These are phyloP conservation scores for Drosera spatulata DNA, from an alignment of 179 eudicot species.

Conservation along the genomic window DNA sequence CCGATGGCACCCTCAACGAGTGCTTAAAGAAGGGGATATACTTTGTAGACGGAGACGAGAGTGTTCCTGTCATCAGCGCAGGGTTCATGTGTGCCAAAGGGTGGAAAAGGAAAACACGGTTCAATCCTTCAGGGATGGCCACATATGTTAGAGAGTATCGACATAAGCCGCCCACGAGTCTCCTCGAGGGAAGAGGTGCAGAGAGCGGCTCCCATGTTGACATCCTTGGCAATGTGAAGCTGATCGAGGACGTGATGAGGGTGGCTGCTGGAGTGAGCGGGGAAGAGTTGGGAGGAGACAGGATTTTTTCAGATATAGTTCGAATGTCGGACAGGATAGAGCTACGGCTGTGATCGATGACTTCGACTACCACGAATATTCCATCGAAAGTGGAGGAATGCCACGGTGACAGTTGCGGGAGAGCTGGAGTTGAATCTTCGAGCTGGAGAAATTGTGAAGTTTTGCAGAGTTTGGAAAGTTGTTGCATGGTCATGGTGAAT, in stretches of 20 bases:
- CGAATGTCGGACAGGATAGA: conserved; percentile 31
- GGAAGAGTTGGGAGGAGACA: conserved; percentile 38
- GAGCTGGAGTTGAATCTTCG: too few relatives aligned
- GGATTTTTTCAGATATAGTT: conserved; percentile 35
- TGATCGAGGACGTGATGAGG: conserved; percentile 49
- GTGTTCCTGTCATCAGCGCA: conserved; percentile 47
- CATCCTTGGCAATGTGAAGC: conserved; percentile 48
- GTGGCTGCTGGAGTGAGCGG: conserved; percentile 51
- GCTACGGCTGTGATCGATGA: conserved; percentile 16
- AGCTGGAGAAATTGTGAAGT: too few relatives aligned
- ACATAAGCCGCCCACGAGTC: conserved; percentile 45
- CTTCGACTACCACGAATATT: too few relatives aligned
- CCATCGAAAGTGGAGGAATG: too few relatives aligned
- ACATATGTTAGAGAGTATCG: conserved; percentile 38
- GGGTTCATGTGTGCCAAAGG: conserved; percentile 65
- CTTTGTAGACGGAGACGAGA: conserved; percentile 50
- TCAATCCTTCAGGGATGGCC: conserved; percentile 52
- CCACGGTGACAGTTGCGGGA: too few relatives aligned
- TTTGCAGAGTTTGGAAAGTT: too few relatives aligned
- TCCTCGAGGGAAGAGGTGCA: conserved; percentile 43
- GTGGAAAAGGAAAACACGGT: conserved; percentile 48
- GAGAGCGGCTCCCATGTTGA: conserved; percentile 60
- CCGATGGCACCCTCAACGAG: conserved; percentile 22
- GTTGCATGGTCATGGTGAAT: too few relatives aligned
- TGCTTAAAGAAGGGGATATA: conserved; percentile 45